These are phyloP conservation scores for Ascochyta fabae DNA, from an alignment of 2,329 filamentous ascomycete species.

Conservation along the genomic window DNA sequence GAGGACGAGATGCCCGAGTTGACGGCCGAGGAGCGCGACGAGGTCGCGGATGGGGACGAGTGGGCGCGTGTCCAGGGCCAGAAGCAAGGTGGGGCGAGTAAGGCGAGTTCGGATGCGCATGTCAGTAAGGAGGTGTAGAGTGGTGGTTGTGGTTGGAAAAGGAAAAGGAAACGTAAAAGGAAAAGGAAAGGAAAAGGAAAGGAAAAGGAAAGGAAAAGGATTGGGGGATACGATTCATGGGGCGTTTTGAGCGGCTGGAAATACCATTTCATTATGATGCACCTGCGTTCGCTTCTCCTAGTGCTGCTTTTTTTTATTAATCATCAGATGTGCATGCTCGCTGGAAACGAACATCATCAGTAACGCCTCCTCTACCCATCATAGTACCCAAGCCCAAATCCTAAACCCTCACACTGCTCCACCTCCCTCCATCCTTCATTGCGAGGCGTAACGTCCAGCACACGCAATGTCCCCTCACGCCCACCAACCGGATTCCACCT, in stretches of 20 bases:
- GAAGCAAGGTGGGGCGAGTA: conserved; percentile 26
- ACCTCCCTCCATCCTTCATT: conserved; percentile 32
- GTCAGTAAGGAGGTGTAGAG: background rate
- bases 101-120: conserved; percentile 12
- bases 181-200: too few species aligned
- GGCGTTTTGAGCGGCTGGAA: too few species aligned
- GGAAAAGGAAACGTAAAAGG: too few species aligned
- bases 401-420: conserved; percentile 37
- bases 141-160: too few species aligned
- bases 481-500: background rate
- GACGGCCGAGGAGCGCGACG: conserved; percentile 51
- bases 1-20: conserved; percentile 63
- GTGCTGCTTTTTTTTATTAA: too few species aligned
- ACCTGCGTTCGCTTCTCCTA: too few species aligned
- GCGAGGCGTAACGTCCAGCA: conserved; percentile 33
- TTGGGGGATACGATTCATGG: too few species aligned
- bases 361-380: background rate
- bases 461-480: conserved; percentile 18
- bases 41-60: conserved; percentile 48
- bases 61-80: conserved; percentile 44
- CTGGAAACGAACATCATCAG: background rate
- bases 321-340: too few species aligned
- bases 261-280: too few species aligned
- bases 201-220: too few species aligned
- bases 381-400: conserved; percentile 34